phyloP scores from a whole-genome alignment of 2,329 filamentous ascomycete species.

The Trichophaea hybrida region DNA sequence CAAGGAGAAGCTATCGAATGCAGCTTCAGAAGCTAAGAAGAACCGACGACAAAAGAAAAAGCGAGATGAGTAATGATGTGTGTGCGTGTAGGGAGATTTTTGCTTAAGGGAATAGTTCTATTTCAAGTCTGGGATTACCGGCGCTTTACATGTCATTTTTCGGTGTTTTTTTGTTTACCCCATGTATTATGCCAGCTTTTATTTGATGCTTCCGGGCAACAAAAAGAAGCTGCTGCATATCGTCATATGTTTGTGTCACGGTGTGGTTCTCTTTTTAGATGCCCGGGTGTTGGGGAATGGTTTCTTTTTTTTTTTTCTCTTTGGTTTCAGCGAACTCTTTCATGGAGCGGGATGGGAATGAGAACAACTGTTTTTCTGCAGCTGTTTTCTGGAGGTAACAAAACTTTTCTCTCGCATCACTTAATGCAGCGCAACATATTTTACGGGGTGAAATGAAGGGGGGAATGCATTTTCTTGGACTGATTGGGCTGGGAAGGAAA shows the following conservation, averaged over 20 bases:
- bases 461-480: neutral
- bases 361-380: neutral
- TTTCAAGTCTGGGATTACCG: conserved; percentile 19
- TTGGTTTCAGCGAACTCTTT: conserved; percentile 6
- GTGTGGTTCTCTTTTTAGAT: conserved; percentile 3
- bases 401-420: conserved; percentile 1
- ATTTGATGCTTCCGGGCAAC: neutral
- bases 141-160: conserved; percentile 16
- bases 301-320: conserved; percentile 13
- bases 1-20: conserved; percentile 23
- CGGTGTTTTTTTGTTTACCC: conserved; percentile 8
- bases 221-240: neutral
- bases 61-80: conserved; percentile 30
- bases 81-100: conserved; percentile 13
- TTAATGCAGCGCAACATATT: neutral
- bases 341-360: conserved; percentile 8
- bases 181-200: neutral
- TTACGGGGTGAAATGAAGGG: neutral
- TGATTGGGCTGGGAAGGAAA: no score
- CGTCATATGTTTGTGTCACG: neutral
- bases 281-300: conserved; percentile 2
- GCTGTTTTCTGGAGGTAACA: neutral
- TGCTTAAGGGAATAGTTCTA: neutral
- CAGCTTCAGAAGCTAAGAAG: conserved; percentile 29
- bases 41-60: conserved; percentile 34